phyloP scores from a whole-genome alignment of 2,329 filamentous ascomycete species.

The Fusarium napiforme region DNA sequence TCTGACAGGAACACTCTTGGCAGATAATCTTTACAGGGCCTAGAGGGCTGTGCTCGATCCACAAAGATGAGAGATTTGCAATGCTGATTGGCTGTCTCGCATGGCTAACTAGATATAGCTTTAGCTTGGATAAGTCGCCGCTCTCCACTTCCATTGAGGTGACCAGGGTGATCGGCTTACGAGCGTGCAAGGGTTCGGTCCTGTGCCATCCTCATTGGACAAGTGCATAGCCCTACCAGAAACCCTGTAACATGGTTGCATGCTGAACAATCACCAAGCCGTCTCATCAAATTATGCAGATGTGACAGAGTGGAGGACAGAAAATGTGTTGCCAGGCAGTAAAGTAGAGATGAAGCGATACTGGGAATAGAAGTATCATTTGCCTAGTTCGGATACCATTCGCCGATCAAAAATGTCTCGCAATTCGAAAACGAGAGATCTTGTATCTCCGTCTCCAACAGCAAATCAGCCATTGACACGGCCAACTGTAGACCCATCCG shows the following conservation, averaged over 20 bases:
- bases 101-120: neutral
- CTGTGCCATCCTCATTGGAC: neutral
- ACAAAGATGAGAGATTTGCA: neutral
- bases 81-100: neutral
- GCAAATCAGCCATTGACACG: slow-evolving; percentile 28
- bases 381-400: slow-evolving; percentile 28
- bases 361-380: neutral
- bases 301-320: neutral
- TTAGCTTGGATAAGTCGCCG: neutral
- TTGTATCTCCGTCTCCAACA: slow-evolving; percentile 21
- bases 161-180: too few species aligned
- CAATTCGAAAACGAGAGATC: slow-evolving; percentile 32
- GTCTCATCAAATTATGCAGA: too few species aligned
- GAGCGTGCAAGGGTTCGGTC: neutral
- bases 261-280: neutral
- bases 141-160: too few species aligned
- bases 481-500: slow-evolving; percentile 37
- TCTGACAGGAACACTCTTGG: neutral
- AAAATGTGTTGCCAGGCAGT: neutral
- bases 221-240: neutral
- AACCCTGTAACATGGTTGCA: neutral
- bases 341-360: neutral
- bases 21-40: neutral
- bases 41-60: neutral
- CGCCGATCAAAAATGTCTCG: slow-evolving; percentile 28